These are phyloP conservation scores for Iberis pinnata DNA, from an alignment of 345 rosid genomes.

Conservation along the genomic window DNA sequence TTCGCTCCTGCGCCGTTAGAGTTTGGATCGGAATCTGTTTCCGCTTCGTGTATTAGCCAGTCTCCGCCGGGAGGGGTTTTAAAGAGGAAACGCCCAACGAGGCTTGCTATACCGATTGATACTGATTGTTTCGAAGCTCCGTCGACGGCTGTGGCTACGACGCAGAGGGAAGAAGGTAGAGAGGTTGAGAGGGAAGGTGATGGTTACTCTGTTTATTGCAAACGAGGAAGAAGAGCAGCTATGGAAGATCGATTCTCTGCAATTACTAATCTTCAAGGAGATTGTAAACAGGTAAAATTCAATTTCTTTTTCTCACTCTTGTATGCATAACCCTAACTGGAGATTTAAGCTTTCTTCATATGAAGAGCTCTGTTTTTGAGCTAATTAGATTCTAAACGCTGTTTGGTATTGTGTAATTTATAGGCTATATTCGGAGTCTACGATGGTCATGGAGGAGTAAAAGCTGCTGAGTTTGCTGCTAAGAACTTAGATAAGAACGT, in stretches of 20 bases:
- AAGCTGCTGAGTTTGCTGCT: constrained; percentile 82
- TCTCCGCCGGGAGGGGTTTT: constrained; percentile 31
- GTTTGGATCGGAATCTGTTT: constrained; percentile 28
- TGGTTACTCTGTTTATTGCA: constrained; percentile 72
- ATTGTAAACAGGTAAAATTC: constrained; percentile 53
- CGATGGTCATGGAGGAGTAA: constrained; percentile 85
- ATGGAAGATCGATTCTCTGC: constrained; percentile 96
- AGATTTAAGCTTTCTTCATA: too few species aligned
- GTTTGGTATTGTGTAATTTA: background rate
- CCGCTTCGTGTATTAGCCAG: constrained; percentile 18
- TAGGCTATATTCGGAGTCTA: constrained; percentile 79
- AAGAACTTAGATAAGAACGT: constrained; percentile 62
- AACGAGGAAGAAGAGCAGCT: constrained; percentile 78
- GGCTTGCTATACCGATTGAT: constrained; percentile 52
- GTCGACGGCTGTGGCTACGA: constrained; percentile 16
- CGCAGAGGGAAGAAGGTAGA: constrained; percentile 33
- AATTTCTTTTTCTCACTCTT: background rate
- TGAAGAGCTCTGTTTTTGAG: too few species aligned
- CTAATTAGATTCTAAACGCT: constrained; percentile 3
- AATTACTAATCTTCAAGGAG: constrained; percentile 42
- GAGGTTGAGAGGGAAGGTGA: constrained; percentile 51
- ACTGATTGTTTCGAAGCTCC: constrained; percentile 32
- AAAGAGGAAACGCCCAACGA: constrained; percentile 81
- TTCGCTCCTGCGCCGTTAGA: constrained; percentile 23
- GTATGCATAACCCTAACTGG: too few species aligned